A percentile compares a stretch with the other conserved stretches of the same genome.
phyloP scores from a whole-genome alignment of 495 filamentous ascomycete species.

The Penicillium dipodomyicola region DNA sequence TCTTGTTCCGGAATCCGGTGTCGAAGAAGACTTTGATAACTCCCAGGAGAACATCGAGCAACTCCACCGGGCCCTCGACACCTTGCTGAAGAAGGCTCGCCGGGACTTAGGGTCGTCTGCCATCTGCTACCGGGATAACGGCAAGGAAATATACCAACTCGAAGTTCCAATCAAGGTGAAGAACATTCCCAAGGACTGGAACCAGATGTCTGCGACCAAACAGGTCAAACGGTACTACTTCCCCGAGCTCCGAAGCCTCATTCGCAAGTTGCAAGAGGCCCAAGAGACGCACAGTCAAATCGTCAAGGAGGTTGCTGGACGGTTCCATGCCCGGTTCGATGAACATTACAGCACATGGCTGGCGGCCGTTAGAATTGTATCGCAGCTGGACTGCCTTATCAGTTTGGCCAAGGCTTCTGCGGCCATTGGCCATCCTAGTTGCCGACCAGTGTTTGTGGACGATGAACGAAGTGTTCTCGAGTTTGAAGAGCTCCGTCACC shows the following conservation, averaged over 20 bases:
- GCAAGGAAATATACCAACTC: slow-evolving; percentile 96
- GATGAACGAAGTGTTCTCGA: slow-evolving; percentile 81
- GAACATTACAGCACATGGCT: slow-evolving; percentile 86
- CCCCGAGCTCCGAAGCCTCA: slow-evolving; percentile 72
- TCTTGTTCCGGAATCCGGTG: slow-evolving; percentile 81
- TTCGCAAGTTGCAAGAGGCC: slow-evolving; percentile 84
- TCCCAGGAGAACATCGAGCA: slow-evolving; percentile 75
- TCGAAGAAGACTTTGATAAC: slow-evolving; percentile 89
- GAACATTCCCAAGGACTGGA: slow-evolving; percentile 78
- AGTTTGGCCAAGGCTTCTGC: slow-evolving; percentile 85
- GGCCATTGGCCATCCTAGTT: slow-evolving; percentile 79
- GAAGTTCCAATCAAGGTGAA: slow-evolving; percentile 87
- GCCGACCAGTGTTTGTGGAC: slow-evolving; percentile 82
- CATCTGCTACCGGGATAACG: slow-evolving; percentile 82
- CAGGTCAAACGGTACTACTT: slow-evolving; percentile 95
- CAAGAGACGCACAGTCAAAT: slow-evolving; percentile 95
- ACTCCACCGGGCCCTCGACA: slow-evolving; percentile 68
- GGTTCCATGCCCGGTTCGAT: slow-evolving; percentile 87
- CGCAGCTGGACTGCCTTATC: slow-evolving; percentile 93
- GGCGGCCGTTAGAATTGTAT: slow-evolving; percentile 76
- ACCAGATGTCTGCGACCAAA: slow-evolving; percentile 92
- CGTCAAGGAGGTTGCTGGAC: slow-evolving; percentile 76
- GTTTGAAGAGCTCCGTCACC: slow-evolving; percentile 89
- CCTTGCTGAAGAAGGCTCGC: slow-evolving; percentile 66
- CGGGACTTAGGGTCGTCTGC: slow-evolving; percentile 63